Conservation (phyloP, 495 filamentous ascomycete species). For the Xylaria grammica region DNA sequence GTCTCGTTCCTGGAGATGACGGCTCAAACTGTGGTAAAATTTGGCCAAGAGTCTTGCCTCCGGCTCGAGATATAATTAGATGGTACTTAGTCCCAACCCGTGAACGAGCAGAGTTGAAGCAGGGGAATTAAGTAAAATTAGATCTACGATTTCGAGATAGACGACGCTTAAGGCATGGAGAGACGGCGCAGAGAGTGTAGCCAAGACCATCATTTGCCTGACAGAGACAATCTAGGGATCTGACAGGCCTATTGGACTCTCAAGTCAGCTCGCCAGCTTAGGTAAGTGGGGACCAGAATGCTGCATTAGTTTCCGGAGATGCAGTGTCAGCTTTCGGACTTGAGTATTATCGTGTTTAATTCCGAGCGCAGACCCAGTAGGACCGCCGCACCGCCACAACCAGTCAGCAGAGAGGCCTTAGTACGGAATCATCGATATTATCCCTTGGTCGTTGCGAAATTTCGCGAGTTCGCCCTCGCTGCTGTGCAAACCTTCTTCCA, state of each 20-base stretch:
- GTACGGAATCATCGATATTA: no score
- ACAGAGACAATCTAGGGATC: not conserved
- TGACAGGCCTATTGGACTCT: not conserved
- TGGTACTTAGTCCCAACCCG: not conserved
- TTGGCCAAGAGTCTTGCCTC: no score
- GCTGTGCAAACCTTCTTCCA: no score
- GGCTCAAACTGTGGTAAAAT: no score
- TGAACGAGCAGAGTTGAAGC: not conserved
- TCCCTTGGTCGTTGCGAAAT: no score
- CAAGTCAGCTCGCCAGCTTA: not conserved
- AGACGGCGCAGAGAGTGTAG: not conserved
- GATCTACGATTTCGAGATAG: not conserved
- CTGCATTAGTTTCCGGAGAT: not conserved
- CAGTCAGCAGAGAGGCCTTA: no score
- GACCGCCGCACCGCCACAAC: no score
- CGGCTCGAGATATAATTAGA: constrained; percentile 5
- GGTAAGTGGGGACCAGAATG: not conserved
- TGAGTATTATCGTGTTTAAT: not conserved
- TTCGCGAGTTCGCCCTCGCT: no score
- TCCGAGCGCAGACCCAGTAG: no score
- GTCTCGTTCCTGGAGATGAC: no score
- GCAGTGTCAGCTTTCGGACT: not conserved
- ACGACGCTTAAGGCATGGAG: not conserved
- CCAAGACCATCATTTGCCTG: not conserved
- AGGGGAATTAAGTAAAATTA: not conserved